phyloP scores from a whole-genome alignment of 352 stramenopile genomes.

The Aphanomyces astaci region DNA sequence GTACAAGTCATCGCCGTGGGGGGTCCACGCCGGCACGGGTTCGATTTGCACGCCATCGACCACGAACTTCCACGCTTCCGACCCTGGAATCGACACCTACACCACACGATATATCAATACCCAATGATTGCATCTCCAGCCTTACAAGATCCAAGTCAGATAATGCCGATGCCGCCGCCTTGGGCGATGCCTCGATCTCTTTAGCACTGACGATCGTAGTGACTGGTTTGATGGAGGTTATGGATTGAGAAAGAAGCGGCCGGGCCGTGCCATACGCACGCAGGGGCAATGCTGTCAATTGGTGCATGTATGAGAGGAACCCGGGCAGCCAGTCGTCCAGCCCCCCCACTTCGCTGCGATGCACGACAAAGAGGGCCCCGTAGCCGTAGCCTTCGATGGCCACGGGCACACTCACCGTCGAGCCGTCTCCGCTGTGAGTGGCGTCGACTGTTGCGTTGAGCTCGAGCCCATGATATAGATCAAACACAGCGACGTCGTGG shows the following conservation, averaged over 20 bases:
- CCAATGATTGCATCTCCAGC: no score
- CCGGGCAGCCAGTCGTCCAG: conserved; percentile 22
- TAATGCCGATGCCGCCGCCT: background rate
- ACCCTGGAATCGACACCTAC: conserved; percentile 48
- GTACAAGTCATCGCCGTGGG: conserved; percentile 37
- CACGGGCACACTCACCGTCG: conserved; percentile 27
- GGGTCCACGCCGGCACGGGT: conserved; percentile 59
- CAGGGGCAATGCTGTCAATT: conserved; percentile 42
- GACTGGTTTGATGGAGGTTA: conserved; percentile 8
- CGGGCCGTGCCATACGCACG: conserved; percentile 35
- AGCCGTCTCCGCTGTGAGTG: background rate
- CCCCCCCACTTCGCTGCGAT: conserved; percentile 22
- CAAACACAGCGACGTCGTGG: conserved; percentile 32
- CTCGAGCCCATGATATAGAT: conserved; percentile 54
- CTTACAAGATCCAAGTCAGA: background rate
- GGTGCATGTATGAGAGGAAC: conserved; percentile 46
- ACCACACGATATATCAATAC: conserved; percentile 27
- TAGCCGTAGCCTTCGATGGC: conserved; percentile 52
- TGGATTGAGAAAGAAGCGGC: conserved; percentile 26
- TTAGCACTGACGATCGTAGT: background rate
- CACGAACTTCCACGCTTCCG: conserved; percentile 66
- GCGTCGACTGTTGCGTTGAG: conserved; percentile 23
- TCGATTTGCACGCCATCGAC: conserved; percentile 76
- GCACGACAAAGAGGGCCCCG: conserved; percentile 38
- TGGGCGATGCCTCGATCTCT: background rate